Evolutionary conservation across 164 flowering plant genomes (phyloP), one percentile per base, ranked within the genome.

Genomic region (Tinospora cordifolia): DNA sequence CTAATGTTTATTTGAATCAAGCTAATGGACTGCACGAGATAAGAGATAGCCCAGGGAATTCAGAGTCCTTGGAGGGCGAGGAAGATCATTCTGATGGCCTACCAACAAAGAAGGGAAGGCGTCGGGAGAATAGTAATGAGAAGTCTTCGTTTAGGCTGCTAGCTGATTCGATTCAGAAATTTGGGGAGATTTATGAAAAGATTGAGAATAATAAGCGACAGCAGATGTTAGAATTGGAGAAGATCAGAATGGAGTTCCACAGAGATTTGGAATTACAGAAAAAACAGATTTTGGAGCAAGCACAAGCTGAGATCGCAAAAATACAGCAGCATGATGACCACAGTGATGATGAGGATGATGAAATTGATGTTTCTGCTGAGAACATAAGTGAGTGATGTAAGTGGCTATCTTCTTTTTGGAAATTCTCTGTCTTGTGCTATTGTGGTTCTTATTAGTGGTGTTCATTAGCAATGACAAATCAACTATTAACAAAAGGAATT

Each of bases 161-260:
- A 46, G 89, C 94, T 0, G 87, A 90, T 66, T 92, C 98, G n/a
- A 85, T 92, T 67, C 79, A 81, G 66, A 90, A 80, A 68, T 91
- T 94, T 65, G 88, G 91, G 9, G 88, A 85, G 70, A 89, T 90
- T 38, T 90, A 92, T 77, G 96, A 92, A 87, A 92, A 87, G 88
- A 85, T 89, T 74, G 97, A 94, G 85, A 81, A 66, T 64, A 84
- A 75, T 66, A 94, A 90, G 86, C 84, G 92, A 82, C 86, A 86
- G 75, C 98, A 89, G 69, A 88, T 90, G 89, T 21, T 84, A 80
- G 97, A 92, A 74, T 72, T 92, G 76, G 99, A 95, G 88, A 90
- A 75, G 73, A 88, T 92, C 96, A 83, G 96, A 77, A 85, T 86
- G 85, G 97, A 92, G 71, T 92, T 89, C 68, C 90, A 84, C 58